Percentiles rank a stretch among this genome's conserved stretches.
These are phyloP conservation scores for Amanita pallidorosea DNA, from an alignment of 768 basidiomycete species.

Conservation along the genomic window DNA sequence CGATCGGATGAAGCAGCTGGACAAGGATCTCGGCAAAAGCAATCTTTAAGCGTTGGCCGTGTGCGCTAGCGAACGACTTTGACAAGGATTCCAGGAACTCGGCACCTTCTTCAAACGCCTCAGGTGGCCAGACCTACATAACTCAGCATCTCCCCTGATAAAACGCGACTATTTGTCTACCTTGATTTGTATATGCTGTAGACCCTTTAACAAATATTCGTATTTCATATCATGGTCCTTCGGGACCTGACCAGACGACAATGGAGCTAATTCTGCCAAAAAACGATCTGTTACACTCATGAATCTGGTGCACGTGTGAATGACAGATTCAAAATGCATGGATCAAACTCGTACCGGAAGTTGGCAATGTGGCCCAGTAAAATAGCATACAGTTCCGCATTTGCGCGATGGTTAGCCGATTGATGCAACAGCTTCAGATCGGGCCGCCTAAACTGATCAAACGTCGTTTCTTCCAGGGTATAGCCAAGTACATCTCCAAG, in stretches of 20 bases:
- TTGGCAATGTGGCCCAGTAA: slow-evolving; percentile 79
- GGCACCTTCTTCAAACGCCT: slow-evolving; percentile 86
- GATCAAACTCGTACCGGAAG: slow-evolving; percentile 43
- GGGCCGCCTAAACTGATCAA: slow-evolving; percentile 71
- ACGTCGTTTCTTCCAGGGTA: slow-evolving; percentile 78
- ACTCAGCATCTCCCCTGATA: background rate
- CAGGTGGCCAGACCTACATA: slow-evolving; percentile 80
- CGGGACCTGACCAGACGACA: slow-evolving; percentile 62
- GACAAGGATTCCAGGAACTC: slow-evolving; percentile 84
- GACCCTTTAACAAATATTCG: slow-evolving; percentile 75
- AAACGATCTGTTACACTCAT: slow-evolving; percentile 91
- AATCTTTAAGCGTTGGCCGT: slow-evolving; percentile 73
- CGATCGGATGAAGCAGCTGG: slow-evolving; percentile 74
- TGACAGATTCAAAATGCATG: background rate
- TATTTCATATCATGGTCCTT: slow-evolving; percentile 77
- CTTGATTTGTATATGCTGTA: slow-evolving; percentile 78
- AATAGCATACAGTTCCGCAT: slow-evolving; percentile 74
- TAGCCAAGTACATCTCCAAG: slow-evolving; percentile 71
- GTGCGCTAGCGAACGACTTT: slow-evolving; percentile 73
- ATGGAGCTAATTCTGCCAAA: slow-evolving; percentile 63
- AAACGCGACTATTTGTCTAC: slow-evolving; percentile 22
- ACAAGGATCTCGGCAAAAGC: slow-evolving; percentile 79
- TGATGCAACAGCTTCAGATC: slow-evolving; percentile 55
- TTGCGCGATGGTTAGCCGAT: slow-evolving; percentile 69
- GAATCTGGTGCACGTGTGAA: slow-evolving; percentile 39